Percentiles rank a stretch among this genome's conserved stretches.
Conservation (phyloP, 2,329 filamentous ascomycete species). For the Colletotrichum sp. region DNA sequence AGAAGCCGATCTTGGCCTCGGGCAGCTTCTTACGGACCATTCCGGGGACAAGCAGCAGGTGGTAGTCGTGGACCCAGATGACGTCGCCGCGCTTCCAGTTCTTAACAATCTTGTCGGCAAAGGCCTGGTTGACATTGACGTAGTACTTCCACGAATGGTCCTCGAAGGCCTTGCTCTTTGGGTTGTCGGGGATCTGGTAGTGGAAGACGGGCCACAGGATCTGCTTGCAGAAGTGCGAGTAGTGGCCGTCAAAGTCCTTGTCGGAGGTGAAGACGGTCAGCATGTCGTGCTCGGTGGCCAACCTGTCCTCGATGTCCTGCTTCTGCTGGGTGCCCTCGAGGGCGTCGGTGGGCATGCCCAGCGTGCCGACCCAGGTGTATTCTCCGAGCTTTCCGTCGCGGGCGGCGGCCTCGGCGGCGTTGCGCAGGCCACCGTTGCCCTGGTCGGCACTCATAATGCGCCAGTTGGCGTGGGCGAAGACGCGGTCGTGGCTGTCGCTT, state of each 20-base stretch:
- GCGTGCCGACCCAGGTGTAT: conserved; percentile 87
- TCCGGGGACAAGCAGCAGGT: conserved; percentile 83
- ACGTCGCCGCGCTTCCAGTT: conserved; percentile 94
- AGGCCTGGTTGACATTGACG: conserved; percentile 88
- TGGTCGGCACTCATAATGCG: conserved; percentile 84
- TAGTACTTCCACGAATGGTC: conserved; percentile 98
- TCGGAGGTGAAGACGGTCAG: conserved; percentile 86
- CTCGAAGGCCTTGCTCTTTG: conserved; percentile 97
- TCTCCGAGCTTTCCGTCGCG: conserved; percentile 73
- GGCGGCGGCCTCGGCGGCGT: conserved; percentile 80
- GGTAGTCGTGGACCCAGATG: conserved; percentile 97
- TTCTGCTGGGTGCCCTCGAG: conserved; percentile 76
- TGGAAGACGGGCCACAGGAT: conserved; percentile 98
- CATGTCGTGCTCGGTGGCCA: conserved; percentile 83
- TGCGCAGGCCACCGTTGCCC: conserved; percentile 90
- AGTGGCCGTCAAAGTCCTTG: conserved; percentile 93
- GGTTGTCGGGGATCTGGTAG: conserved; percentile 97
- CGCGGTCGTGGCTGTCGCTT: conserved; percentile 69
- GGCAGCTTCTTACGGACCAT: conserved; percentile 92
- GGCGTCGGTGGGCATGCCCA: conserved; percentile 93
- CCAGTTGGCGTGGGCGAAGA: conserved; percentile 83
- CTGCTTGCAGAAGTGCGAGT: conserved; percentile 95
- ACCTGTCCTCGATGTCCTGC: conserved; percentile 80
- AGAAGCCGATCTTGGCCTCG: conserved; percentile 95
- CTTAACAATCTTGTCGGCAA: conserved; percentile 87